A percentile compares a stretch with the other conserved stretches of the same genome.
Evolutionary conservation across 805 yeast species (phyloP).

Genomic region (Saccharomycopsis synnaedendra): DNA sequence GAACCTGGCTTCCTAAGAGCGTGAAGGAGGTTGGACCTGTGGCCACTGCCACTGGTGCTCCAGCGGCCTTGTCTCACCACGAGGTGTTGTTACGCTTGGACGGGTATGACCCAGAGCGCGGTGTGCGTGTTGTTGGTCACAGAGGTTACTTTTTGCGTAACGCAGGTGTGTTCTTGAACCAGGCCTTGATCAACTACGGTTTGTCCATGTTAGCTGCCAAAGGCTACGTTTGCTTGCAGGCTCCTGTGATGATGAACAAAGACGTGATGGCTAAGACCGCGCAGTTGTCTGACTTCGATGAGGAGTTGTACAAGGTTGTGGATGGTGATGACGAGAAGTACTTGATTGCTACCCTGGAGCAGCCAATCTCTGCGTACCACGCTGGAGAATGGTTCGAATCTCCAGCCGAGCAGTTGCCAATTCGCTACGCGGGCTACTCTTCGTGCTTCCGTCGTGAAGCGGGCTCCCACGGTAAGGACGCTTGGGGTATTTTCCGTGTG

Average conservation of each 20-base stretch:
- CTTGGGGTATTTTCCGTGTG: constrained; percentile 99
- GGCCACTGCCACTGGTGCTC: constrained; percentile 69
- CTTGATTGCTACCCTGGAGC: constrained; percentile 96
- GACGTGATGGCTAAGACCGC: constrained; percentile 99
- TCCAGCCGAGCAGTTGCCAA: constrained; percentile 93
- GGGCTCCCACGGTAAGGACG: constrained; percentile 98
- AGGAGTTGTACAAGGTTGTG: constrained; percentile 90
- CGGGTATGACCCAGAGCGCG: constrained; percentile 98
- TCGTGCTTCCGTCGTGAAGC: constrained; percentile 99
- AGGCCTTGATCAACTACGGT: constrained; percentile 96
- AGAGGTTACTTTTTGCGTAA: constrained; percentile 95
- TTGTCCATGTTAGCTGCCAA: constrained; percentile 67
- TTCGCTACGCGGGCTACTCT: constrained; percentile 95
- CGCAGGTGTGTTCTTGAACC: constrained; percentile 94
- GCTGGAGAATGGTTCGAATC: constrained; percentile 97
- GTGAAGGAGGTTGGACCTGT: constrained; percentile 44
- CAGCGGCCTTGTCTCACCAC: constrained; percentile 83
- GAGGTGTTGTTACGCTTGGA: constrained; percentile 89
- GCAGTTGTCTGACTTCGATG: constrained; percentile 94
- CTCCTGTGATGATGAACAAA: constrained; percentile 99
- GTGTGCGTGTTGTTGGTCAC: constrained; percentile 95
- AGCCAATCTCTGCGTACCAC: constrained; percentile 97
- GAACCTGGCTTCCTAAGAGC: constrained; percentile 79
- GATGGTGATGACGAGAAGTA: constrained; percentile 98
- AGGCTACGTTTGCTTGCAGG: constrained; percentile 85